phyloP scores from a whole-genome alignment of 805 yeast genomes.

The Schwanniomyces yamadae region DNA sequence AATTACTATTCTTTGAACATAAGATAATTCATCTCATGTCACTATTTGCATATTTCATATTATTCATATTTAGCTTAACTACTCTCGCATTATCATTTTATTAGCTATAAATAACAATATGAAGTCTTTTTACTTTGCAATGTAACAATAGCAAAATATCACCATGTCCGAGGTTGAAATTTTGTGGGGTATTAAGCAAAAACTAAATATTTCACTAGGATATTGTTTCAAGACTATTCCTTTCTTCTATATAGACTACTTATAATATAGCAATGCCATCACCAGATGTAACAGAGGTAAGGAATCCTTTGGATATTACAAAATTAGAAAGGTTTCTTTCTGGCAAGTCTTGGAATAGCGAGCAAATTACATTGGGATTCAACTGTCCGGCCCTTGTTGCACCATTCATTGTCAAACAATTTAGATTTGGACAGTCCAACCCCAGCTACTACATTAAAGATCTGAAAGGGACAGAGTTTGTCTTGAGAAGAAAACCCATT shows the following conservation, averaged over 20 bases:
- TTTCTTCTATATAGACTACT: too few species aligned
- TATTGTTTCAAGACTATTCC: too few species aligned
- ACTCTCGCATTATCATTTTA: too few species aligned
- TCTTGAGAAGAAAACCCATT: slow-evolving; percentile 57
- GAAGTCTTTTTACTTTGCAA: too few species aligned
- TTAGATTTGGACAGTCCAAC: slow-evolving; percentile 62
- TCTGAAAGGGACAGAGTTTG: slow-evolving; percentile 37
- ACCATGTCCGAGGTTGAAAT: slow-evolving; percentile 1
- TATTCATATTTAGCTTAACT: too few species aligned
- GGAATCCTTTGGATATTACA: slow-evolving; percentile 31
- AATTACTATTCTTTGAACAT: slow-evolving; percentile 57
- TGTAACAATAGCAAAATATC: too few species aligned
- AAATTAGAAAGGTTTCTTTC: slow-evolving; percentile 23
- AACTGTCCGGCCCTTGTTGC: slow-evolving; percentile 17
- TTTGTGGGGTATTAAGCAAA: background rate
- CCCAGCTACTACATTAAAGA: slow-evolving; percentile 57
- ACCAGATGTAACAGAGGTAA: slow-evolving; percentile 30
- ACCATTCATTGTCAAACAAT: slow-evolving; percentile 47
- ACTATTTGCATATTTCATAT: too few species aligned
- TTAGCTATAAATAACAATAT: too few species aligned
- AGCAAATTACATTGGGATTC: slow-evolving; percentile 22
- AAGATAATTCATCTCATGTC: slow-evolving; percentile 17
- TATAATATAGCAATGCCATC: slow-evolving; percentile 4
- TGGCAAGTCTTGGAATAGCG: slow-evolving; percentile 11
- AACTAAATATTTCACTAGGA: too few species aligned